Evolutionary conservation across 2,329 filamentous ascomycete genomes (phyloP), one percentile per base, ranked within the genome.

Genomic region (Colletotrichum sp.): DNA sequence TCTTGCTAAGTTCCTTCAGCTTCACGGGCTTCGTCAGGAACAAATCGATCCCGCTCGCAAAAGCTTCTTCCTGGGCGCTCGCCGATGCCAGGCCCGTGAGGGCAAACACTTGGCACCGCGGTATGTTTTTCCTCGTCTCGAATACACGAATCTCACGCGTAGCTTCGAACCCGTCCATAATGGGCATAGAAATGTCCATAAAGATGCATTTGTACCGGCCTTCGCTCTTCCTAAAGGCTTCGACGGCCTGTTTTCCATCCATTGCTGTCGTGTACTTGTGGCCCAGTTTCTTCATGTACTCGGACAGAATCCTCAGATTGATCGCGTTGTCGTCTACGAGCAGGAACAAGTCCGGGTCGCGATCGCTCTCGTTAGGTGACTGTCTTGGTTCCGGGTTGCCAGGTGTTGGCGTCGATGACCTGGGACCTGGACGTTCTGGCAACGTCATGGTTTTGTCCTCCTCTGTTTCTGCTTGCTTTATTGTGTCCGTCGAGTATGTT

Each of bases 141-240:
- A 89, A 84, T 2, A 85, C 84, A 1, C 90, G 85, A 16, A 91
- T 90, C n/a, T 84, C 82, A 2, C 87, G 82, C 2, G 89, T 90
- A 0, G 88, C 87, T 18, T 88, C 88, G 4, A 90, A 85, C 0
- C 89, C 89, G 76, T 92, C 88, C 79, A 92, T 88, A 4, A 91
- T 82, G 0, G 90, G 90, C 90, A 92, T 92, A 70, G 87, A 90
- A 2, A 91, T 88, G 77, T 92, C 90, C 79, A 86, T 87, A 6
- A 87, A 77, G 1, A 87, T 77, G 66, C 82, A 84, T 1, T 73
- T 75, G 28, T 80, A 86, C 1, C 79, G 68, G 0, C 77, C 77
- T 0, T 80, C 80, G 2, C 79, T 75, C 1, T 77, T 39, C n/a
- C 74, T 78, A 44, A 82, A 86, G 0, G 78, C 79, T 24, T 83